Percentiles rank a stretch among this genome's conserved stretches.
Conservation (phyloP, 1,139 yeast species). For the Hansenula sp. region DNA sequence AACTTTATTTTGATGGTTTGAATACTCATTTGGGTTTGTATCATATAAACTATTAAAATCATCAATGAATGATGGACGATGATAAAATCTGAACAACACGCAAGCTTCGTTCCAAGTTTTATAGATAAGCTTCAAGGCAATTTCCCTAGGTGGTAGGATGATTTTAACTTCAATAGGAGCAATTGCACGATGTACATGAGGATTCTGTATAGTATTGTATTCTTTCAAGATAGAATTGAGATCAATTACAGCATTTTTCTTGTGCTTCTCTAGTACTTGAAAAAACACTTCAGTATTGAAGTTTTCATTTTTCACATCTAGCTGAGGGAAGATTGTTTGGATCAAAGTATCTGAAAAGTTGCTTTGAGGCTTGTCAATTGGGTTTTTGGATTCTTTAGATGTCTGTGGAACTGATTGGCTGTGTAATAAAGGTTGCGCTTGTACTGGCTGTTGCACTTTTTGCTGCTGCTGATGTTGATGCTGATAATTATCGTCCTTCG, state of each 20-base stretch:
- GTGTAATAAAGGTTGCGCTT: no score
- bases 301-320: conserved; percentile 42
- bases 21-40: conserved; percentile 64
- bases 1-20: conserved; percentile 71
- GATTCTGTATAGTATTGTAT: conserved; percentile 8
- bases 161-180: conserved; percentile 40
- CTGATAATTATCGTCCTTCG: no score
- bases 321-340: conserved; percentile 44
- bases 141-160: conserved; percentile 69
- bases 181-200: conserved; percentile 4
- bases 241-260: conserved; percentile 14
- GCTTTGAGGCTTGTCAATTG: background rate
- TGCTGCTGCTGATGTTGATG: no score
- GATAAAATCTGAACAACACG: conserved; percentile 79
- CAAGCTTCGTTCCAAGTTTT: conserved; percentile 87
- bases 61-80: conserved; percentile 70
- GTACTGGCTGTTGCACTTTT: no score
- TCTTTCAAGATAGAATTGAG: conserved; percentile 14
- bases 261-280: conserved; percentile 15
- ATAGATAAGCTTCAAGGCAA: conserved; percentile 66
- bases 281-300: conserved; percentile 44
- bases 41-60: conserved; percentile 57
- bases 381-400: no score
- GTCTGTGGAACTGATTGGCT: no score
- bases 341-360: conserved; percentile 21